Base-by-base conservation (phyloP, 148 eudicot species). In the Dysphania ambrosioides region DNA sequence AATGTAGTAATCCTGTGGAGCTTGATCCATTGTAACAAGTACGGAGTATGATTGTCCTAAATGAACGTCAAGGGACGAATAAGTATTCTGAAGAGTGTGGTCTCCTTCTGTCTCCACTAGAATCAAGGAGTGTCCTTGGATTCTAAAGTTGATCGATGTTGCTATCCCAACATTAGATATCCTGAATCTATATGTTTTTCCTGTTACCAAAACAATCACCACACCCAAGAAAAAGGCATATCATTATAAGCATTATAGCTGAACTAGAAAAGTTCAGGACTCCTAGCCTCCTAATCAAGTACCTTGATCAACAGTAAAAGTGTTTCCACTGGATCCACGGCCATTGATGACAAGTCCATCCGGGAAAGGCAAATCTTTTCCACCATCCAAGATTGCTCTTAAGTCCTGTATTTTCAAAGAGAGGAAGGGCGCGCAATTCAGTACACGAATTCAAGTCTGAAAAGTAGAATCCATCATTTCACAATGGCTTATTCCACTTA, bases 261-360 rank as follows among this genome's bases (percentile, higher is more conserved):
- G 23, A 27, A 21, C n/a, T 16, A 5, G 6, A 2, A 4, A 31
- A 12, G 24, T 16, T 7, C 40, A 5, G 5, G 5, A 4, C 21
- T 5, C 1, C 2, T 34, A 26, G 38, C 4, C 36, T 38, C 12
- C 6, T 49, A 60, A 10, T 21, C 16, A 41, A 70, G 63, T 72
- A 89, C 93, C 93, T 82, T 87, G 93, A 35, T 84, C 87, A 61
- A 89, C 90, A 23, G 87, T 80, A 75, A 85, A 89, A 67, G 89
- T 87, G 76, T 57, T 70, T 16, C 85, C 88, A 74, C 83, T 85
- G 58, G 85, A 66, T 82, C 87, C 88, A n/a, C 66, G 90, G 0
- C 90, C 93, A 38, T 89, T 89, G 68, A 89, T 89, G 26, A 89
- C 83, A 71, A 89, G 81, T 51, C 93, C 93, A 65, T 89, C 93